A percentile compares a stretch with the other conserved stretches of the same genome.
Evolutionary conservation across 495 filamentous ascomycete species (phyloP).

Genomic region (Talaromyces liani): DNA sequence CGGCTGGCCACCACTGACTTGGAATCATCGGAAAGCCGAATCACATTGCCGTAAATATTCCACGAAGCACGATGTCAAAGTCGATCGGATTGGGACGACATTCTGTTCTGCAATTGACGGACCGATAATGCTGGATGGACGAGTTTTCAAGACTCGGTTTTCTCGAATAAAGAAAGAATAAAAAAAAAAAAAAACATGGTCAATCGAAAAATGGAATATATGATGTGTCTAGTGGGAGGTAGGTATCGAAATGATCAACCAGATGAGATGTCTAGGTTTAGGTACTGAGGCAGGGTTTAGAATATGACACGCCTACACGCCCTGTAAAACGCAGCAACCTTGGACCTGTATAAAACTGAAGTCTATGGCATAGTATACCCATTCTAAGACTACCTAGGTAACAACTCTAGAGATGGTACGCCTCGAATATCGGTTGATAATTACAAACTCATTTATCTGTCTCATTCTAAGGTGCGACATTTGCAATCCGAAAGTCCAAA

Average conservation of each 20-base stretch:
- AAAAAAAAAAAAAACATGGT: too few relatives aligned
- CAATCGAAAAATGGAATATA: neutral
- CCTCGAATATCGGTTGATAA: neutral
- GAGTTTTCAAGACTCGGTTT: neutral
- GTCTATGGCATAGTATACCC: neutral
- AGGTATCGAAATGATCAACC: neutral
- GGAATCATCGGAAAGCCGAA: too few relatives aligned
- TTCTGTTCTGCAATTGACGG: neutral
- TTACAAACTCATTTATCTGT: neutral
- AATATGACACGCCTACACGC: too few relatives aligned
- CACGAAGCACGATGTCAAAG: neutral
- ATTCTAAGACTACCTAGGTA: neutral
- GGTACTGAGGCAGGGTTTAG: too few relatives aligned
- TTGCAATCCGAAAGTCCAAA: neutral
- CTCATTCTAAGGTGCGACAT: neutral
- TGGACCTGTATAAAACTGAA: neutral
- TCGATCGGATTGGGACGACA: neutral
- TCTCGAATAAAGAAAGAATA: neutral
- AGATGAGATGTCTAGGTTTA: neutral
- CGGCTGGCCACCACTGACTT: too few relatives aligned
- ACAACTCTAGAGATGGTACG: neutral
- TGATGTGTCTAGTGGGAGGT: neutral
- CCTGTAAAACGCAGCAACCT: too few relatives aligned
- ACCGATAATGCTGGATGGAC: neutral
- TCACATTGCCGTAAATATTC: too few relatives aligned